Conservation (phyloP, 306 rosid species). For the Citrullus mucosospermus region DNA sequence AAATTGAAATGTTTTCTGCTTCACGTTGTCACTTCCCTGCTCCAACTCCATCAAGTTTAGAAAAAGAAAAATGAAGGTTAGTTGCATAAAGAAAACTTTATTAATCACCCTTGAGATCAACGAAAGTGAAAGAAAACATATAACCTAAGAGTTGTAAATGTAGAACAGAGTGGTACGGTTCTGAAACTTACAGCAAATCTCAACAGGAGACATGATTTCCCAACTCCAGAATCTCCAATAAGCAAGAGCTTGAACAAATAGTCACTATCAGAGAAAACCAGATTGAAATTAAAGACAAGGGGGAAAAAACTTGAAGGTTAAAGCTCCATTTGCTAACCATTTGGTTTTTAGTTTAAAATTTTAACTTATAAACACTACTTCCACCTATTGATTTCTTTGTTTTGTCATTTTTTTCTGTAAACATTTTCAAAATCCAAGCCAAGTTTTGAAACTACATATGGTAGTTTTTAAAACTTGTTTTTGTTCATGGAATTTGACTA, state of each 20-base stretch:
- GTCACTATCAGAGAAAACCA: conserved; percentile 24
- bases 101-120: background rate
- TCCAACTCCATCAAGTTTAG: background rate
- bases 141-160: background rate
- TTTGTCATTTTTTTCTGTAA: too few species aligned
- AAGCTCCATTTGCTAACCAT: too few species aligned
- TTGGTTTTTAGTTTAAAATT: too few species aligned
- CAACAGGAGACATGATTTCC: conserved; percentile 42
- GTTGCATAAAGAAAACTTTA: background rate
- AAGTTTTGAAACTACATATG: too few species aligned
- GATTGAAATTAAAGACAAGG: background rate
- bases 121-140: background rate
- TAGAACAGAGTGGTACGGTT: background rate
- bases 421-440: too few species aligned
- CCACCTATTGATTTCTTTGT: too few species aligned
- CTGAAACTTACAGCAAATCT: conserved; percentile 37
- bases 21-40: background rate
- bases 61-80: background rate
- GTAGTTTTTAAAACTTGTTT: too few species aligned
- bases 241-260: conserved; percentile 46
- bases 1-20: background rate
- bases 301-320: background rate
- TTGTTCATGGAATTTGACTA: too few species aligned
- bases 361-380: too few species aligned
- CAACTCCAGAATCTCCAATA: conserved; percentile 47